phyloP scores from a whole-genome alignment of 257 asterid species.

The Fraxinus excelsior region DNA sequence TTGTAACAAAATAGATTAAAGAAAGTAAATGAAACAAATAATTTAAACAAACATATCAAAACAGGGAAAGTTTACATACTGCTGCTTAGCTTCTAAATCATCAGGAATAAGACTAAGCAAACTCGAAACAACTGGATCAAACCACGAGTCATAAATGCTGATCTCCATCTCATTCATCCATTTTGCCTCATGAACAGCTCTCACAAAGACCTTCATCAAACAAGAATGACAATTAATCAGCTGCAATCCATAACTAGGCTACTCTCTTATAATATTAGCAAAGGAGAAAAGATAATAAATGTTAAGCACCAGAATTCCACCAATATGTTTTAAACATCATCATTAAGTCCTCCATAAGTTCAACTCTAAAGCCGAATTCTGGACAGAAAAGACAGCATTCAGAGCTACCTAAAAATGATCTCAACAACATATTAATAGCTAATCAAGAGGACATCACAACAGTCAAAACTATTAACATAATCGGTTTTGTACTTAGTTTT shows the following conservation, averaged over 20 bases:
- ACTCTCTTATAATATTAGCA: neutral
- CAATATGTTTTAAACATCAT: neutral
- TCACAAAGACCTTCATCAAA: conserved; percentile 78
- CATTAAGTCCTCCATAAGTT: neutral
- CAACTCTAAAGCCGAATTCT: neutral
- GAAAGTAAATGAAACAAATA: neutral
- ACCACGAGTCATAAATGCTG: conserved; percentile 97
- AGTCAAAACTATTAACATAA: neutral
- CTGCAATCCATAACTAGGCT: neutral
- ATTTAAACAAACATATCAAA: neutral
- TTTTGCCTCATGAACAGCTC: conserved; percentile 98
- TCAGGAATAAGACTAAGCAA: conserved; percentile 92
- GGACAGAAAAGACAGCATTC: too few species aligned
- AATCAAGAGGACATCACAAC: neutral
- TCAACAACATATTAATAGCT: neutral
- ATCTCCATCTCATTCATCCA: conserved; percentile 99
- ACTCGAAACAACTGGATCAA: conserved; percentile 90
- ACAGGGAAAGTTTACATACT: conserved; percentile 53
- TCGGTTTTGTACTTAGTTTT: neutral
- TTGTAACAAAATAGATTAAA: neutral
- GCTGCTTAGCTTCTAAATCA: conserved; percentile 83
- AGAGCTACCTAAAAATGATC: too few species aligned
- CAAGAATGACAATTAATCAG: neutral
- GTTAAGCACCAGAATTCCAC: neutral
- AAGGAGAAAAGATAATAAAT: neutral